Evolutionary conservation across 2,329 filamentous ascomycete species (phyloP).

Genomic region (Dactylellina leptospora): DNA sequence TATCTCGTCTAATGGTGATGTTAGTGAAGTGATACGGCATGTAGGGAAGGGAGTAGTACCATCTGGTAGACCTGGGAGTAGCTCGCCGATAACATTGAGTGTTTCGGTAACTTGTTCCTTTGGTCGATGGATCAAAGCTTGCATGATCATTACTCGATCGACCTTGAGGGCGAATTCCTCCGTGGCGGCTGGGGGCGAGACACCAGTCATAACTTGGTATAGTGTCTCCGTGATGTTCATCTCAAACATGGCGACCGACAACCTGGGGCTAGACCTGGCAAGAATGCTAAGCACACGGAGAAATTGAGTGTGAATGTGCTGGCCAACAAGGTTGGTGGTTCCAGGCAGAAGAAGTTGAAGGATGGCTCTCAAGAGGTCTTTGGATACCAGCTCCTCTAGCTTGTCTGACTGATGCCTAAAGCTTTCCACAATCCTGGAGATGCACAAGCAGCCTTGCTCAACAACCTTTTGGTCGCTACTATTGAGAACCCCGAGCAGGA

Average conservation of each 20-base stretch:
- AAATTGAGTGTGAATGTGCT: slow-evolving; percentile 95
- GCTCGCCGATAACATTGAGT: slow-evolving; percentile 94
- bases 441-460: slow-evolving; percentile 93
- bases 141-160: slow-evolving; percentile 98
- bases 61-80: slow-evolving; percentile 78
- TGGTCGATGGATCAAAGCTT: slow-evolving; percentile 92
- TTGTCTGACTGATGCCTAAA: slow-evolving; percentile 89
- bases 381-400: slow-evolving; percentile 89
- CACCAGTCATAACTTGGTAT: slow-evolving; percentile 95
- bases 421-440: slow-evolving; percentile 94
- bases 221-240: slow-evolving; percentile 97
- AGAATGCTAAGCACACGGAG: slow-evolving; percentile 89
- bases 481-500: slow-evolving; percentile 83
- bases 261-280: slow-evolving; percentile 82
- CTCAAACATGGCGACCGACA: slow-evolving; percentile 90
- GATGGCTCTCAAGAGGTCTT: slow-evolving; percentile 83
- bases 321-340: slow-evolving; percentile 91
- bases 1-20: slow-evolving; percentile 61
- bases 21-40: too few relatives aligned
- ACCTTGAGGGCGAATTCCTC: slow-evolving; percentile 84
- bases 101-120: slow-evolving; percentile 97
- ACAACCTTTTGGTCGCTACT: slow-evolving; percentile 97
- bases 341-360: slow-evolving; percentile 88
- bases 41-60: slow-evolving; percentile 59
- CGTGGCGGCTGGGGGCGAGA: slow-evolving; percentile 83